phyloP scores from a whole-genome alignment of 2,329 filamentous ascomycete species.

The Lasiodiplodia hormozganensis region DNA sequence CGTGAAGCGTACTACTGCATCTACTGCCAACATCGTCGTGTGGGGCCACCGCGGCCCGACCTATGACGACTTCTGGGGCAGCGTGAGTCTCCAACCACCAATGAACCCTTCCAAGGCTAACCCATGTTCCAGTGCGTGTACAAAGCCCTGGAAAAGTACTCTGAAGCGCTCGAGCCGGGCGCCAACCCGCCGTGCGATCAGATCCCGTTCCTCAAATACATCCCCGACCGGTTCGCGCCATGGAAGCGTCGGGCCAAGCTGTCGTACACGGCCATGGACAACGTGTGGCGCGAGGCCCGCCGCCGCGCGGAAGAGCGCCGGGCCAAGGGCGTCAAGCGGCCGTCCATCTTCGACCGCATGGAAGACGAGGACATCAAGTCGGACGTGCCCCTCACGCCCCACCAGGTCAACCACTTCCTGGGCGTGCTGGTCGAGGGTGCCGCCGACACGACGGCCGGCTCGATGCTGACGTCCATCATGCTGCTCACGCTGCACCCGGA shows the following conservation, averaged over 20 bases:
- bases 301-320: conserved; percentile 29
- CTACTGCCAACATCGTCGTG: conserved; percentile 48
- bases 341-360: conserved; percentile 30
- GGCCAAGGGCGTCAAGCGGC: conserved; percentile 28
- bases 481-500: conserved; percentile 39
- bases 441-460: conserved; percentile 44
- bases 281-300: conserved; percentile 31
- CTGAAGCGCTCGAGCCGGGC: conserved; percentile 52
- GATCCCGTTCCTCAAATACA: conserved; percentile 48
- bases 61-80: conserved; percentile 37
- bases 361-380: conserved; percentile 28
- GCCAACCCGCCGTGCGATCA: conserved; percentile 57
- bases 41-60: conserved; percentile 36
- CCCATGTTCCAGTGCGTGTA: conserved; percentile 38
- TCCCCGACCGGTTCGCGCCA: conserved; percentile 44
- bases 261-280: conserved; percentile 31
- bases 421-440: conserved; percentile 47
- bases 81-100: conserved; percentile 29
- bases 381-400: conserved; percentile 28
- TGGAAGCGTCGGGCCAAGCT: conserved; percentile 33
- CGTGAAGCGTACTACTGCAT: conserved; percentile 56
- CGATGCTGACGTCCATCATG: conserved; percentile 46
- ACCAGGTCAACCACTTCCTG: conserved; percentile 47
- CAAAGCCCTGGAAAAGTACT: conserved; percentile 50
- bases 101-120: neutral